phyloP scores from a whole-genome alignment of 2,329 filamentous ascomycete species.

The Tolypocladium capitatum region DNA sequence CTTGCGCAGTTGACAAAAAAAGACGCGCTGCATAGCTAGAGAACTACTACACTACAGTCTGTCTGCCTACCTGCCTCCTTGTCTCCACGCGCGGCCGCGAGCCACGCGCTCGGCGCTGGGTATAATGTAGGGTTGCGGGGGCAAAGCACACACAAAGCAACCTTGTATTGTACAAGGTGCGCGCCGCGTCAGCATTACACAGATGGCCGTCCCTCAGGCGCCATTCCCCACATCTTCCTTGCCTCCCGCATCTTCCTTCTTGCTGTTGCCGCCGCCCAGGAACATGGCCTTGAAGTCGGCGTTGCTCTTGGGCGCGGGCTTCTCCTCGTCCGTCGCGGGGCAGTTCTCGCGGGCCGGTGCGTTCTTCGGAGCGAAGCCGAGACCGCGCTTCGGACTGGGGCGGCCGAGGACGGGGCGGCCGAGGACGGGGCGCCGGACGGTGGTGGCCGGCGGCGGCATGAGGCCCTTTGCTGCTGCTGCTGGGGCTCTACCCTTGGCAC shows the following conservation, averaged over 20 bases:
- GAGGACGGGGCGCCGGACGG: constrained; percentile 29
- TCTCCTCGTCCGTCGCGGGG: constrained; percentile 1
- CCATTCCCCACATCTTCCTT: background rate
- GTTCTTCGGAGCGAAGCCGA: constrained; percentile 27
- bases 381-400: constrained; percentile 24
- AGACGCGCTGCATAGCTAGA: background rate
- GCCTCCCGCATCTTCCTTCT: constrained; percentile 2
- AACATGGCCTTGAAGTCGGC: constrained; percentile 45
- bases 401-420: constrained; percentile 29
- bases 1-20: background rate
- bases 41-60: background rate
- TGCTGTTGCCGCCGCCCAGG: constrained; percentile 12
- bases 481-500: constrained; percentile 4
- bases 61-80: constrained; percentile 19
- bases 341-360: constrained; percentile 13
- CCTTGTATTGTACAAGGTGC: background rate
- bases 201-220: background rate
- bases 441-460: constrained; percentile 29
- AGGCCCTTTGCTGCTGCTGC: constrained; percentile 11
- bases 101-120: background rate
- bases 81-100: constrained; percentile 15
- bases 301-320: constrained; percentile 34
- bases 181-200: background rate
- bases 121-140: background rate
- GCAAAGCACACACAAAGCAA: constrained; percentile 26